These are phyloP conservation scores for Candida xyloterini DNA, from an alignment of 805 yeast species.

Conservation along the genomic window DNA sequence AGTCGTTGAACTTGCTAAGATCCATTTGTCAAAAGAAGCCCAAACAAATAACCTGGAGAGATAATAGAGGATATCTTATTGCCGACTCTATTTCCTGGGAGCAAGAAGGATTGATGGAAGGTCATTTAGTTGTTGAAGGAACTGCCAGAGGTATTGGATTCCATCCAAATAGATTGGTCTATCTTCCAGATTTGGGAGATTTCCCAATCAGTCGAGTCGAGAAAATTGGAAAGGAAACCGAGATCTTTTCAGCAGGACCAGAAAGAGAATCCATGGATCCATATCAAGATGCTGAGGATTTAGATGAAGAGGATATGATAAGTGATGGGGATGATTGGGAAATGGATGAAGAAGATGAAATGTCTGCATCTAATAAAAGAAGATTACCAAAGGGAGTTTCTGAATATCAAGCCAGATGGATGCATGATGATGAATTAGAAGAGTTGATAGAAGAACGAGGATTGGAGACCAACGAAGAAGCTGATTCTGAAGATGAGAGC, in stretches of 20 bases:
- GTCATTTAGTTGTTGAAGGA: slow-evolving; percentile 66
- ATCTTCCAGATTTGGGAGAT: slow-evolving; percentile 89
- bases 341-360: slow-evolving; percentile 23
- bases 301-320: slow-evolving; percentile 32
- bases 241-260: slow-evolving; percentile 34
- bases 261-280: slow-evolving; percentile 59
- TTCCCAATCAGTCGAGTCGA: slow-evolving; percentile 72
- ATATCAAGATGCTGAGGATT: slow-evolving; percentile 51
- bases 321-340: slow-evolving; percentile 37
- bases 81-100: slow-evolving; percentile 60
- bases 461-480: slow-evolving; percentile 40
- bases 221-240: slow-evolving; percentile 35
- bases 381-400: slow-evolving; percentile 69
- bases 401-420: slow-evolving; percentile 75
- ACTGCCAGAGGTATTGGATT: slow-evolving; percentile 85
- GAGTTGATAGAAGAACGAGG: slow-evolving; percentile 39
- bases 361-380: slow-evolving; percentile 31
- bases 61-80: slow-evolving; percentile 81
- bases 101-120: slow-evolving; percentile 30
- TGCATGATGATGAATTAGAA: slow-evolving; percentile 56
- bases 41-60: slow-evolving; percentile 85
- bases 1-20: slow-evolving; percentile 71
- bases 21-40: slow-evolving; percentile 83
- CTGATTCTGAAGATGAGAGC: slow-evolving; percentile 38
- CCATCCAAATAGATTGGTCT: slow-evolving; percentile 72